Conservation (phyloP, 225 moss, liverwort and hornwort genomes). For the Straminergon stramineum region DNA sequence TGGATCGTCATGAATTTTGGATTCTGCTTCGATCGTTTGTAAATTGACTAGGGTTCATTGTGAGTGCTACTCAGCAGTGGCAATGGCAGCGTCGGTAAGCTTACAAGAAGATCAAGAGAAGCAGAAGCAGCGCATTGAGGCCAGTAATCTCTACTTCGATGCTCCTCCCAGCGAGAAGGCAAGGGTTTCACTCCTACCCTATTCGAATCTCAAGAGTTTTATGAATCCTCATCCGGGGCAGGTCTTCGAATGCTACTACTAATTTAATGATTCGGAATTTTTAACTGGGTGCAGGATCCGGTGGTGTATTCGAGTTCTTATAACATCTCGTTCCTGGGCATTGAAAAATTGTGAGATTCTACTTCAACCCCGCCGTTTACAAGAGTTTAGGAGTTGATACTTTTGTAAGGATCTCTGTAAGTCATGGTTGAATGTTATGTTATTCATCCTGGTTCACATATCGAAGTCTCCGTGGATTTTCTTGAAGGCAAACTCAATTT, state of each 20-base stretch:
- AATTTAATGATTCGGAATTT: not conserved
- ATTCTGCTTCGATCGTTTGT: not conserved
- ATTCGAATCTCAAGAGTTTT: not conserved
- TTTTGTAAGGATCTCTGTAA: not conserved
- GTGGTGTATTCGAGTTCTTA: conserved; percentile 76
- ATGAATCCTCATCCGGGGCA: not conserved
- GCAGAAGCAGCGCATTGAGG: conserved; percentile 37
- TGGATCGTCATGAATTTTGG: not conserved
- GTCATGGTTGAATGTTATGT: not conserved
- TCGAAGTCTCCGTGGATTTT: not conserved
- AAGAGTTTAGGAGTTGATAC: not conserved
- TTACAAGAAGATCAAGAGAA: conserved; percentile 20
- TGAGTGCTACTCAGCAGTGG: not conserved
- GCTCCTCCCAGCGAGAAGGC: conserved; percentile 41
- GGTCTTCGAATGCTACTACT: not conserved
- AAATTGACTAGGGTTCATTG: not conserved
- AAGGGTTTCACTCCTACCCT: not conserved
- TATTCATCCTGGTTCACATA: not conserved
- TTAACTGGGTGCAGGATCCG: conserved; percentile 54
- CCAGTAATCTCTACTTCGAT: conserved; percentile 45
- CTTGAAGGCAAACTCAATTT: not conserved
- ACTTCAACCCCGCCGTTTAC: not conserved
- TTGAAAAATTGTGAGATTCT: conserved; percentile 82
- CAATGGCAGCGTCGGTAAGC: conserved; percentile 30
- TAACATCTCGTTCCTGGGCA: conserved; percentile 87